phyloP scores from a whole-genome alignment of 495 filamentous ascomycete species.

The Jackrogersella multiformis region DNA sequence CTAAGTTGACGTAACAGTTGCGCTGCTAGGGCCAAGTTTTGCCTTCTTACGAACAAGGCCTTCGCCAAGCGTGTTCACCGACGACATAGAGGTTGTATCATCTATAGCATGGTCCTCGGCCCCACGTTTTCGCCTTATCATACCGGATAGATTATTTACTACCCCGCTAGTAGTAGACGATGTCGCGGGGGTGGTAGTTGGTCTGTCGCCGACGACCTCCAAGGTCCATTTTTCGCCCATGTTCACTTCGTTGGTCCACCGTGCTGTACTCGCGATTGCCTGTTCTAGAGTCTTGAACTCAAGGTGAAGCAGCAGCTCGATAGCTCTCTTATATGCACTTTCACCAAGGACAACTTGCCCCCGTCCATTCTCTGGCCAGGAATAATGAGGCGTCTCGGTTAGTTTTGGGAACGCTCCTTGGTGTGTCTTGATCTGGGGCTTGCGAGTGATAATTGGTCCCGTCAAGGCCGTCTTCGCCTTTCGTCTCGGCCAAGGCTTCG shows the following conservation, averaged over 20 bases:
- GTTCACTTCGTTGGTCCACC: constrained; percentile 70
- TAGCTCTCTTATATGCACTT: constrained; percentile 77
- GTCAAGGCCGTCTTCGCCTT: constrained; percentile 54
- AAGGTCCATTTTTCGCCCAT: constrained; percentile 60
- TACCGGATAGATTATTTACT: constrained; percentile 48
- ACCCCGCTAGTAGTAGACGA: constrained; percentile 7
- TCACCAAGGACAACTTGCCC: constrained; percentile 76
- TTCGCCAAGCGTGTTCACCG: constrained; percentile 46
- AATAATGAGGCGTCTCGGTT: constrained; percentile 67
- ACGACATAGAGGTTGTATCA: constrained; percentile 11
- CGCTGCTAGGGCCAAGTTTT: constrained; percentile 51
- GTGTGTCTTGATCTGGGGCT: constrained; percentile 67
- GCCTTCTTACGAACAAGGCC: constrained; percentile 73
- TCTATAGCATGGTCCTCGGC: constrained; percentile 16
- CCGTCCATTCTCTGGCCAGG: constrained; percentile 72
- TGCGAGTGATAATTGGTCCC: constrained; percentile 62
- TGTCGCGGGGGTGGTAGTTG: constrained; percentile 16
- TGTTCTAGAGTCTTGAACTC: constrained; percentile 80
- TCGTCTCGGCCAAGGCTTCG: constrained; percentile 32
- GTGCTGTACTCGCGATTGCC: constrained; percentile 72
- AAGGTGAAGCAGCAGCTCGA: constrained; percentile 80
- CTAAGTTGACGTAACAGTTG: not conserved
- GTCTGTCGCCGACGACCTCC: constrained; percentile 48
- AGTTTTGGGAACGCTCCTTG: constrained; percentile 51
- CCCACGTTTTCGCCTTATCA: constrained; percentile 53